Percentiles rank a stretch among this genome's conserved stretches.
Conservation (phyloP, 2,329 filamentous ascomycete genomes). For the Penicillium sumatraense region DNA sequence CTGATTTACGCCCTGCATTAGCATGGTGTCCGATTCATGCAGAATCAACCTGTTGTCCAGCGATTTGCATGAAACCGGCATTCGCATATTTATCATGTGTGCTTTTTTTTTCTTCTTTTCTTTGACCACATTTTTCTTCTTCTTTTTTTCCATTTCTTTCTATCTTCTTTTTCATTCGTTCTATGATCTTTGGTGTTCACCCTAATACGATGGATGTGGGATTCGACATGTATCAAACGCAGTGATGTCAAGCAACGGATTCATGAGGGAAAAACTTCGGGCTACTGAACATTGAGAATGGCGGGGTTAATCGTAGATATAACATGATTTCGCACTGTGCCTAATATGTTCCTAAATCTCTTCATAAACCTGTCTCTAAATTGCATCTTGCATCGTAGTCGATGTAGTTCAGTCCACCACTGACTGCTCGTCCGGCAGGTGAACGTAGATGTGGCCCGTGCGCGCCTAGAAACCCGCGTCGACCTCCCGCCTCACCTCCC, state of each 20-base stretch:
- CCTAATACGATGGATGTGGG: conserved; percentile 30
- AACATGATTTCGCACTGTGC: conserved; percentile 23
- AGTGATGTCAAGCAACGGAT: conserved; percentile 32
- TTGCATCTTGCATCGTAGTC: too few relatives aligned
- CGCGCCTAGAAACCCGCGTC: conserved; percentile 21
- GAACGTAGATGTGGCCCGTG: conserved; percentile 22
- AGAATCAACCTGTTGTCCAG: conserved; percentile 16
- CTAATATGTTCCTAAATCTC: neutral
- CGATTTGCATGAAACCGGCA: conserved; percentile 21
- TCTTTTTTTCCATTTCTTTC: conserved; percentile 15
- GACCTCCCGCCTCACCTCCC: conserved; percentile 17
- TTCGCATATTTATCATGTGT: conserved; percentile 18
- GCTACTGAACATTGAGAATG: conserved; percentile 32
- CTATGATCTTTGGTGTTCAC: conserved; percentile 28
- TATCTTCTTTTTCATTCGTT: conserved; percentile 30
- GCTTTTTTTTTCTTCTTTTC: conserved; percentile 15
- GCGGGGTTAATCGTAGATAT: conserved; percentile 33
- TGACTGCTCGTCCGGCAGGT: too few relatives aligned
- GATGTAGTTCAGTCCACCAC: too few relatives aligned
- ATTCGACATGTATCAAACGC: conserved; percentile 33
- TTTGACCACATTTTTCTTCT: conserved; percentile 3
- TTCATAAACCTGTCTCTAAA: too few relatives aligned
- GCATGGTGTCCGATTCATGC: conserved; percentile 10
- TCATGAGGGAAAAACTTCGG: conserved; percentile 29
- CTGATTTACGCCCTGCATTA: conserved; percentile 23